Conservation (phyloP, 768 basidiomycete genomes). For the Leccinum aurantiacum region DNA sequence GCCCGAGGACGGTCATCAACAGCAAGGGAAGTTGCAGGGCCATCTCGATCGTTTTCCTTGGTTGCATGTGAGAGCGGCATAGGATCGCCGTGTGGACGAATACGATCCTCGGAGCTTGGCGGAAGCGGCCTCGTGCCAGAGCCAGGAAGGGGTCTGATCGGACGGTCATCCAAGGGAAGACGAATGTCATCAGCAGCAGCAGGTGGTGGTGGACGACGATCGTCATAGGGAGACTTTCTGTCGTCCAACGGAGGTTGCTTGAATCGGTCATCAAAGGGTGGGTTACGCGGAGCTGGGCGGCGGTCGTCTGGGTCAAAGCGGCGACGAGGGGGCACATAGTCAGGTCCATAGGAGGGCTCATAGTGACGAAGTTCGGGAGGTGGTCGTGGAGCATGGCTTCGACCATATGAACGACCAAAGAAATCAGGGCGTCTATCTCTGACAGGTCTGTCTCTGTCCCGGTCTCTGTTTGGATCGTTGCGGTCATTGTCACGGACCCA, state of each 20-base stretch:
- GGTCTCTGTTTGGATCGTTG: conserved; percentile 24
- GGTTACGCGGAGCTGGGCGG: conserved; percentile 22
- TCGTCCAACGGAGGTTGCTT: conserved; percentile 31
- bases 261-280: conserved; percentile 23
- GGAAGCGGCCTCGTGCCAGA: conserved; percentile 16
- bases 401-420: conserved; percentile 40
- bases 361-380: conserved; percentile 50
- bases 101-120: conserved; percentile 23
- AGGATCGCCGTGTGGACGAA: conserved; percentile 21
- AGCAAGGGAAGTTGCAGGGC: conserved; percentile 17
- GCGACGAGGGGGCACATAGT: conserved; percentile 35
- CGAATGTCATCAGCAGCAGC: conserved; percentile 24
- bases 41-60: conserved; percentile 30
- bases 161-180: conserved; percentile 33
- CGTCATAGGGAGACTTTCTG: conserved; percentile 32
- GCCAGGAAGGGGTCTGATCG: conserved; percentile 30
- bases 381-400: conserved; percentile 40
- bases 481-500: conserved; percentile 39
- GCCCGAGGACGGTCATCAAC: conserved; percentile 31
- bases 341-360: conserved; percentile 42
- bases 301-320: conserved; percentile 34
- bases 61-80: conserved; percentile 14
- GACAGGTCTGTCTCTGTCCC: conserved; percentile 34
- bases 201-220: conserved; percentile 24
- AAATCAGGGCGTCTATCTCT: conserved; percentile 40